phyloP scores from a whole-genome alignment of 306 rosid genomes.

The Oemleria cerasiformis region DNA sequence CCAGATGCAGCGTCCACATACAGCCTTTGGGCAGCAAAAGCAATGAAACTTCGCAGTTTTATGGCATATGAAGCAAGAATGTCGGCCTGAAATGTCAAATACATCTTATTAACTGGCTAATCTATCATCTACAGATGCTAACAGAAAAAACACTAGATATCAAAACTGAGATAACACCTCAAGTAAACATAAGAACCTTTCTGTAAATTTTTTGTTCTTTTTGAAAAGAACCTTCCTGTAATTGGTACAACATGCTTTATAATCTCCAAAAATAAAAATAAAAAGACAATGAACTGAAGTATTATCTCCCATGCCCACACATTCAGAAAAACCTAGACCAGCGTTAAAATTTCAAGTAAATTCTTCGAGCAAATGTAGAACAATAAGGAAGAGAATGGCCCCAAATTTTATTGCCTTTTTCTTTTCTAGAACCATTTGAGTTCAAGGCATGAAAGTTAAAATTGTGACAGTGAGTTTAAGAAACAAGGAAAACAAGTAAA shows the following conservation, averaged over 20 bases:
- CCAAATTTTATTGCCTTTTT: neutral
- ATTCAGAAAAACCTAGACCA: neutral
- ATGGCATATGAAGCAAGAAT: conserved; percentile 51
- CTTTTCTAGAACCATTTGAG: neutral
- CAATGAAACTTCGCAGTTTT: conserved; percentile 55
- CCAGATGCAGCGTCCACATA: conserved; percentile 52
- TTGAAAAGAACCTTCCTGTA: neutral
- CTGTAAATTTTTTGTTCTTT: neutral
- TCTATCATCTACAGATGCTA: neutral
- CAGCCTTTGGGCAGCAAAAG: conserved; percentile 67
- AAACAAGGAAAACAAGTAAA: neutral
- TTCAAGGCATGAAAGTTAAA: neutral
- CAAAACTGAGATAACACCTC: neutral
- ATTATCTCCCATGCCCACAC: conserved; percentile 3
- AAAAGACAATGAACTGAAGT: neutral
- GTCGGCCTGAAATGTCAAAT: conserved; percentile 45
- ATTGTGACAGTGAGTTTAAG: neutral
- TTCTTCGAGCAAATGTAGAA: neutral
- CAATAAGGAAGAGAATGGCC: neutral
- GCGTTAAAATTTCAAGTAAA: neutral
- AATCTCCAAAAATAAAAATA: neutral
- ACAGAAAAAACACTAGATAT: neutral
- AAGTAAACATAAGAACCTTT: neutral
- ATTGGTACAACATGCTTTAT: neutral
- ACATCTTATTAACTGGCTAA: conserved; percentile 1